Base-by-base conservation (phyloP, 305 asterid species). In the Fraxinus angustifolia region DNA sequence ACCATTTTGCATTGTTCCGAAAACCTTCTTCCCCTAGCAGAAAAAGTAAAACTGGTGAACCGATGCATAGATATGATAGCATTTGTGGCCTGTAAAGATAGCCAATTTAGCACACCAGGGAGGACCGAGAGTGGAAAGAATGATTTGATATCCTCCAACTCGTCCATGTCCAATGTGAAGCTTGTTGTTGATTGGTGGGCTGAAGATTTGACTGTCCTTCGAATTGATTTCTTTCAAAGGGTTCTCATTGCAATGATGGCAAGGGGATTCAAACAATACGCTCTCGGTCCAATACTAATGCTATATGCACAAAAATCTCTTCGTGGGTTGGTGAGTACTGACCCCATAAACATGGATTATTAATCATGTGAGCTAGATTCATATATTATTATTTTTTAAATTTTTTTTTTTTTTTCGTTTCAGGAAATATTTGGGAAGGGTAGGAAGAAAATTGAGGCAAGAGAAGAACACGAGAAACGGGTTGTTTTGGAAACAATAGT, bases 271-370 rank as follows among this genome's bases (percentile, higher is more conserved):
- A 85, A 93, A 84, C 97, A 87, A 12, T 86, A 85, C 30, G 90
- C 92, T 11, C 92, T 95, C 10, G 97, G 94, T 74, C 98, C 95
- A 16, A 91, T 93, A 48, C 90, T 95, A 62, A 87, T 90, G 98
- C 85, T 93, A 34, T 94, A 94, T 34, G 94, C 92, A 0, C 97
- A 93, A 87, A 95, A 92, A 76, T 88, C 92, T 58, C 97, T 95
- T 71, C 91, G 95, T 81, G 97, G 98, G 86, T 89, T 94, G 98
- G 98, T 94, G 90, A 93, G 97, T 85, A 79, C 91, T 88, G 85
- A 50, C 35, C 77, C 86, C 86, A n/a, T 62, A 42, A 28, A 73
- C 65, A 33, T 71, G 38, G 6, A 11, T 78, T 45, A 12, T 21
- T 14, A 73, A 38, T 80, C 83, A 17, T 6, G 26, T 16, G 28